Evolutionary conservation across 148 eudicot genomes (phyloP).

Genomic region (Fagopyrum esculentum): DNA sequence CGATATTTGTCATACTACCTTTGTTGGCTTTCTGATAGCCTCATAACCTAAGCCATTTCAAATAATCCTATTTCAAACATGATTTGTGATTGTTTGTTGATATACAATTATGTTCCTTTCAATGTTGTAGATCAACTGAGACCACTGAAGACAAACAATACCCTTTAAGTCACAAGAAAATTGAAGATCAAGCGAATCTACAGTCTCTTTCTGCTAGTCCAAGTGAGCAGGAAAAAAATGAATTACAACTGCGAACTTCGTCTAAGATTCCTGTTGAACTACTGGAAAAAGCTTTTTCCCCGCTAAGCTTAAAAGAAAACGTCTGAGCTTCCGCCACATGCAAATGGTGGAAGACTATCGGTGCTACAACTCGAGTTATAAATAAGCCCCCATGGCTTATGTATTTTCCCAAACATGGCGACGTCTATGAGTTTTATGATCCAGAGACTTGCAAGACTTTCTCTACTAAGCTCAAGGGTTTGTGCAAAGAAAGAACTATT

Average conservation of each 20-base stretch:
- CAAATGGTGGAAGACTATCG: slow-evolving; percentile 47
- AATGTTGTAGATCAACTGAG: slow-evolving; percentile 32
- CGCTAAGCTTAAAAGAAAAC: slow-evolving; percentile 45
- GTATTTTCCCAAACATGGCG: slow-evolving; percentile 63
- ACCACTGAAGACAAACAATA: slow-evolving; percentile 28
- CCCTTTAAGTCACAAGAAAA: slow-evolving; percentile 15
- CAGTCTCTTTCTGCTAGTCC: not conserved
- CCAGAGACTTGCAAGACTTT: slow-evolving; percentile 48
- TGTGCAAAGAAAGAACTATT: slow-evolving; percentile 50
- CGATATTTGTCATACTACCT: not conserved
- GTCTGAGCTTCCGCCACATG: slow-evolving; percentile 61
- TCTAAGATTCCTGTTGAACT: slow-evolving; percentile 59
- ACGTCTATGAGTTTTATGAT: slow-evolving; percentile 57
- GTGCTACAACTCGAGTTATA: slow-evolving; percentile 43
- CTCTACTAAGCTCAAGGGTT: slow-evolving; percentile 45
- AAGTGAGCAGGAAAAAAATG: slow-evolving; percentile 12
- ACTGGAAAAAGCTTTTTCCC: slow-evolving; percentile 48
- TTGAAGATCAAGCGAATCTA: not conserved
- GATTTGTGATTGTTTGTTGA: not conserved
- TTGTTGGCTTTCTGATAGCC: not conserved
- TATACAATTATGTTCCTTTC: not conserved
- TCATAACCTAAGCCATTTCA: too few relatives aligned
- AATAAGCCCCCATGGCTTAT: slow-evolving; percentile 67
- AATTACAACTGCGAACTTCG: slow-evolving; percentile 26
- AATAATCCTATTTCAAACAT: not conserved